Base-by-base conservation (phyloP, 108 stramenopile genomes). In the Nitzschia sp. region DNA sequence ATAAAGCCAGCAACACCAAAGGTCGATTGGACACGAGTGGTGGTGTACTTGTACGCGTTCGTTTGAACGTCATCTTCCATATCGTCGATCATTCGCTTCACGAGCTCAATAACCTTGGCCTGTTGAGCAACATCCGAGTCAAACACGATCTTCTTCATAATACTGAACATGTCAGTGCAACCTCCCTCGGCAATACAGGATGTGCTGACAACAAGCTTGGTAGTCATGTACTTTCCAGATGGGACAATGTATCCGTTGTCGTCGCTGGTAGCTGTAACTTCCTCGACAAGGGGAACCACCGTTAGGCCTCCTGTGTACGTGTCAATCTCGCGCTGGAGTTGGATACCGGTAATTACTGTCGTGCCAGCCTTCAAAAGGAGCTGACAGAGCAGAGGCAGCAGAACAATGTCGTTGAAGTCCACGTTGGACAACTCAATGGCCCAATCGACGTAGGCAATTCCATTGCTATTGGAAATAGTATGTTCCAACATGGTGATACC, bases 401-500 rank as follows among this genome's bases (percentile, higher is more conserved):
- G 79, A 7, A 77, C 69, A 26, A 89, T 24, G 60, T 95, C 91
- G 25, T 90, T 84, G 58, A 88, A 84, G 17, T 77, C 80, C 58
- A 97, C 38, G 63, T 69, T 80, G 44, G 87, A 87, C 37, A 92
- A 66, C 72, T 96, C 95, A 14, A 97, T 55, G 1, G 87, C 88
- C 51, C 93, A 78, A 71, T 94, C 89, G 34, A 92, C 76, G 69
- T 96, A 96, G 9, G 88, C 71, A 65, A 97, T 93, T 26, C 93
- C 92, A 53, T 79, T 80, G 54, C 82, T 91, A 52, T 83, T 64
- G 5, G 52, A 41, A 21, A 96, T 68, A 21, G 70, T 77, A 65
- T 94, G 88, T 21, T 70, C 69, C 20, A 93, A 62, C 50, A 94
- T 57, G 48, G 67, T 76, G 29, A 90, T 71, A 24, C 85, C 89